These are phyloP conservation scores for Nigrograna mackinnonii DNA, from an alignment of 2,329 filamentous ascomycete genomes.

Conservation along the genomic window DNA sequence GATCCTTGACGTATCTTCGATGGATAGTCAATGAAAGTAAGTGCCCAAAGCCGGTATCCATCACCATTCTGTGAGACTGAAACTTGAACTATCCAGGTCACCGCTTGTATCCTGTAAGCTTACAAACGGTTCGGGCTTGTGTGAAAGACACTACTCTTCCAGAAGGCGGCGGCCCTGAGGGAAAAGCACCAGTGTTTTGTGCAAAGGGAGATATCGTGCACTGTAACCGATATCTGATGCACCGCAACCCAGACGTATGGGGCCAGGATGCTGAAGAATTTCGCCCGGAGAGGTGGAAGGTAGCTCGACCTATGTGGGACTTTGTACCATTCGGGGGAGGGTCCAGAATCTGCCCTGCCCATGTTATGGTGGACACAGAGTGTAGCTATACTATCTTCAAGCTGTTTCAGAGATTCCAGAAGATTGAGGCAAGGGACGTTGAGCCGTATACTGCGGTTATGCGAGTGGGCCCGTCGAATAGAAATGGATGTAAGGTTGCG, in stretches of 20 bases:
- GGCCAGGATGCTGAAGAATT: constrained; percentile 17
- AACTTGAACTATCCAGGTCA: background rate
- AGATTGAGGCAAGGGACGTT: constrained; percentile 11
- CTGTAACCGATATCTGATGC: constrained; percentile 10
- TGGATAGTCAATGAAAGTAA: constrained; percentile 10
- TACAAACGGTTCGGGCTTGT: no score
- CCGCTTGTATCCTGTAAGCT: background rate
- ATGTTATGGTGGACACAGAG: constrained; percentile 14
- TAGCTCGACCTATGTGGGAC: constrained; percentile 12
- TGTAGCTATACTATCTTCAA: constrained; percentile 7
- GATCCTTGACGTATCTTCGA: constrained; percentile 16
- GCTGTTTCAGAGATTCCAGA: constrained; percentile 8
- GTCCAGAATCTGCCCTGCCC: constrained; percentile 12
- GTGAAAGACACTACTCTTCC: background rate
- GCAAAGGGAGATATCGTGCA: constrained; percentile 16
- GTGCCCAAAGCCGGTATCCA: background rate
- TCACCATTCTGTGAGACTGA: background rate
- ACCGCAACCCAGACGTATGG: constrained; percentile 12
- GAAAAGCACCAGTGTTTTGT: constrained; percentile 7
- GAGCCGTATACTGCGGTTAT: no score
- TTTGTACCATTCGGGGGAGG: constrained; percentile 19
- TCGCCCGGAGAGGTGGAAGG: constrained; percentile 19
- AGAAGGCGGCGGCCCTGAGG: background rate
- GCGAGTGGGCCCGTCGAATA: no score
- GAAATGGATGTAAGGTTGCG: no score